phyloP scores from a whole-genome alignment of 1,139 yeast species.

The Pichia sp. region DNA sequence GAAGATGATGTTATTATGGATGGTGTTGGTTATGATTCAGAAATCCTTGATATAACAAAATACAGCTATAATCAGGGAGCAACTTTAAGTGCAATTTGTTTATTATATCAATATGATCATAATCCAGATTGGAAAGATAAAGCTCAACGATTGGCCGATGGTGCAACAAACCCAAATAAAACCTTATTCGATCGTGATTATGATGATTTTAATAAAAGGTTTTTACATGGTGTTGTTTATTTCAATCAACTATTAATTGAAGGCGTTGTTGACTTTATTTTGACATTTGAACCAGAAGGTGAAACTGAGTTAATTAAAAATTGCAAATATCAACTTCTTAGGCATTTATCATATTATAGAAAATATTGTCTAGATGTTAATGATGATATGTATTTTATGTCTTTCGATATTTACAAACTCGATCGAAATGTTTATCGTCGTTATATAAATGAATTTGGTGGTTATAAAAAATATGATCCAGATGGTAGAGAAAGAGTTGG shows the following conservation, averaged over 20 bases:
- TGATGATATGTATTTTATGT: conserved; percentile 57
- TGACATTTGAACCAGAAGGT: conserved; percentile 43
- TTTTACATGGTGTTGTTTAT: conserved; percentile 61
- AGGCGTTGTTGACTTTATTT: conserved; percentile 62
- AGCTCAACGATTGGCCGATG: conserved; percentile 56
- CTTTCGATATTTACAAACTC: conserved; percentile 55
- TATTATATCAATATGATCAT: conserved; percentile 46
- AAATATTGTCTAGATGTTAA: conserved; percentile 52
- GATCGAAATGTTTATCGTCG: conserved; percentile 45
- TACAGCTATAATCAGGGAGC: conserved; percentile 72
- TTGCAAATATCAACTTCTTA: conserved; percentile 39
- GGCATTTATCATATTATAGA: conserved; percentile 50
- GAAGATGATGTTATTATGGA: conserved; percentile 55
- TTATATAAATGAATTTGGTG: conserved; percentile 53
- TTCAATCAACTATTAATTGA: conserved; percentile 61
- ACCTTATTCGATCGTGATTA: conserved; percentile 65
- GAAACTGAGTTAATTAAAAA: conserved; percentile 33
- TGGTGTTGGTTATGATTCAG: conserved; percentile 50
- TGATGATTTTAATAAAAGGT: conserved; percentile 43
- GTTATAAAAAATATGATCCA: conserved; percentile 45
- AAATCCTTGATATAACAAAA: conserved; percentile 44
- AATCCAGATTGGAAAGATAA: conserved; percentile 50
- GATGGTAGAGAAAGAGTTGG: conserved; percentile 45
- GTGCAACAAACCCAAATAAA: conserved; percentile 50
- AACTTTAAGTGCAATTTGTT: conserved; percentile 50